Evolutionary conservation across 1,284 basidiomycete species (phyloP).

Genomic region (Irpex lacteus): DNA sequence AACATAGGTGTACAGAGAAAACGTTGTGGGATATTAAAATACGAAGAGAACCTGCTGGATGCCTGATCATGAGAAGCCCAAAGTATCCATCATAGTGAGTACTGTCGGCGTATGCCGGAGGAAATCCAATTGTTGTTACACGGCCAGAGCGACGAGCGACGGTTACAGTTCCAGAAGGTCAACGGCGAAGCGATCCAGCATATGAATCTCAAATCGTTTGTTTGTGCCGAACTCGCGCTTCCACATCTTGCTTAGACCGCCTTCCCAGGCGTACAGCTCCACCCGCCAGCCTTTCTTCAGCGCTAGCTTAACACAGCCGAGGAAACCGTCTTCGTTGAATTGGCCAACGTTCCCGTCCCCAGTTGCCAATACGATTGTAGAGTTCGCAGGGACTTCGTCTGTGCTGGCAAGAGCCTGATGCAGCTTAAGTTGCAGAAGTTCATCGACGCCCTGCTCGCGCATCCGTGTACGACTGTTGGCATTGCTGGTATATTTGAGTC

Average conservation of each 20-base stretch:
- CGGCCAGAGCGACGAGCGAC: neutral
- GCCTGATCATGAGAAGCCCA: neutral
- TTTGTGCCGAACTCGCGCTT: conserved; percentile 58
- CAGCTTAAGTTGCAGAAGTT: conserved; percentile 83
- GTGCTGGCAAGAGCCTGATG: conserved; percentile 76
- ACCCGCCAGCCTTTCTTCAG: conserved; percentile 84
- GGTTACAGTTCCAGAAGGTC: conserved; percentile 31
- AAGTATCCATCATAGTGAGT: neutral
- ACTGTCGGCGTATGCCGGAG: neutral
- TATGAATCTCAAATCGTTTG: conserved; percentile 28
- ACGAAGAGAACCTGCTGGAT: neutral
- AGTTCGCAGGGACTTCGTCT: conserved; percentile 56
- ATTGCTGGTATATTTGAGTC: conserved; percentile 22
- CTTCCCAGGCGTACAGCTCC: conserved; percentile 85
- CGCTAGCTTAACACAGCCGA: conserved; percentile 79
- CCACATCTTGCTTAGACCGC: conserved; percentile 73
- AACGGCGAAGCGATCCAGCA: conserved; percentile 29
- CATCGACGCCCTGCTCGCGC: conserved; percentile 85
- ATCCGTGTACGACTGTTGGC: conserved; percentile 42
- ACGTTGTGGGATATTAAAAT: neutral
- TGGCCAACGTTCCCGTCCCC: conserved; percentile 88
- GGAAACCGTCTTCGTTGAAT: conserved; percentile 86
- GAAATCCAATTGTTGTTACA: neutral
- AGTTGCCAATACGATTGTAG: conserved; percentile 84
- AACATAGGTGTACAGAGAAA: neutral